A percentile compares a stretch with the other conserved stretches of the same genome.
These are phyloP conservation scores for Solanum habrochaites DNA, from an alignment of 257 asterid genomes.

Conservation along the genomic window DNA sequence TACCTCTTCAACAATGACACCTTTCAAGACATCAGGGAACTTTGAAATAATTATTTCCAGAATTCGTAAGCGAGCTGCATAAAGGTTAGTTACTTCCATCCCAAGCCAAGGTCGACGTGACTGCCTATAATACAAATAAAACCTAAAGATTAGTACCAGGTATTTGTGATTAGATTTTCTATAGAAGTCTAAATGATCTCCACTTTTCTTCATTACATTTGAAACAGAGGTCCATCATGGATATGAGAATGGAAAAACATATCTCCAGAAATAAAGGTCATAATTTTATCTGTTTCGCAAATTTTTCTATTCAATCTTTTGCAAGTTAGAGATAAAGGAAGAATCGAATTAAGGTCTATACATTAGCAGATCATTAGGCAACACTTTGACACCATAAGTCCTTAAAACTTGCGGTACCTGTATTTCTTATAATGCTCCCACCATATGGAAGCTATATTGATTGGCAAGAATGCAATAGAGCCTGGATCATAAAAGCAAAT, in stretches of 20 bases:
- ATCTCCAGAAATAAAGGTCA: too few species aligned
- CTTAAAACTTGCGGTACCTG: not conserved
- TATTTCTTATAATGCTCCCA: not conserved
- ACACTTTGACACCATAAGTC: too few species aligned
- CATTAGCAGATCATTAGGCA: too few species aligned
- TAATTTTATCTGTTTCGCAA: too few species aligned
- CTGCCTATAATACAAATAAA: not conserved
- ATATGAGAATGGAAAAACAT: not conserved
- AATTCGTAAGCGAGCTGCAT: not conserved
- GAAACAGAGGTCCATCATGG: not conserved
- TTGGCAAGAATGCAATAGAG: not conserved
- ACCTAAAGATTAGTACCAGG: not conserved
- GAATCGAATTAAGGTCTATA: too few species aligned
- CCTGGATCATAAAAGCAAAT: not conserved
- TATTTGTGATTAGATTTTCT: not conserved
- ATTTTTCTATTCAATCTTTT: too few species aligned
- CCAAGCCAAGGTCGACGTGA: not conserved
- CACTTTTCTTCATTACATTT: not conserved
- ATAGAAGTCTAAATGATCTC: not conserved
- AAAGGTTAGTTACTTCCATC: not conserved
- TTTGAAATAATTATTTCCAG: not conserved
- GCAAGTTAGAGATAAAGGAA: too few species aligned
- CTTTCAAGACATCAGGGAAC: not conserved
- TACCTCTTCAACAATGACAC: not conserved
- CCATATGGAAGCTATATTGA: not conserved